Percentiles rank a stretch among this genome's conserved stretches.
These are phyloP conservation scores for Pneumocystis murina DNA, from an alignment of 1,139 yeast species.

Conservation along the genomic window DNA sequence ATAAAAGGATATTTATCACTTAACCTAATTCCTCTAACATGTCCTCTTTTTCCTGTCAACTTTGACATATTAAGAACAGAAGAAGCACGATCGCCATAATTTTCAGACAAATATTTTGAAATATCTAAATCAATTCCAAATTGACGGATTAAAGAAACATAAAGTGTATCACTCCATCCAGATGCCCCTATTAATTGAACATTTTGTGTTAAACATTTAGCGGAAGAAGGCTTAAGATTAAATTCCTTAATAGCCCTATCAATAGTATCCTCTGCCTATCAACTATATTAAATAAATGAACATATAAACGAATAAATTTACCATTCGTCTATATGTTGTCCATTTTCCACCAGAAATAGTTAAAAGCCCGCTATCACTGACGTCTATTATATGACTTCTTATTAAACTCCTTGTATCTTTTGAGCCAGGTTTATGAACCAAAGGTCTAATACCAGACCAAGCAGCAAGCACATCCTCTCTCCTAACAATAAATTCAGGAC, in stretches of 20 bases:
- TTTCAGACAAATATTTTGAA: conserved; percentile 69
- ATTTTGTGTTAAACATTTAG: conserved; percentile 43
- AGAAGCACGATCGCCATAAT: conserved; percentile 77
- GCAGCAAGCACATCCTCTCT: conserved; percentile 87
- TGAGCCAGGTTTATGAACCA: conserved; percentile 72
- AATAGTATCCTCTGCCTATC: conserved; percentile 67
- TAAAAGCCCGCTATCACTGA: conserved; percentile 57
- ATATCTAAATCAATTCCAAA: conserved; percentile 59
- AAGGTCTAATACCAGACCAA: conserved; percentile 94
- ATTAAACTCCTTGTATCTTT: conserved; percentile 64
- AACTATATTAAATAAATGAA: not conserved
- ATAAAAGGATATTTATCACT: conserved; percentile 72
- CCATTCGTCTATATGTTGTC: conserved; percentile 95
- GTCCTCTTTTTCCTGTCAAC: conserved; percentile 19
- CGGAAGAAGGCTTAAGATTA: conserved; percentile 27
- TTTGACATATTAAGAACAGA: conserved; percentile 46
- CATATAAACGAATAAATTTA: not conserved
- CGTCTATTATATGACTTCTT: conserved; percentile 70
- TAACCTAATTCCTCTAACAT: conserved; percentile 24
- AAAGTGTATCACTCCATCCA: conserved; percentile 49
- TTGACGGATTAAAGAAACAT: conserved; percentile 69
- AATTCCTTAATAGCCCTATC: conserved; percentile 50
- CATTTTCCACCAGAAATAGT: conserved; percentile 96
- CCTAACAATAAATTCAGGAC: conserved; percentile 61
- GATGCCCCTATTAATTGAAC: conserved; percentile 60